These are phyloP conservation scores for Pseudoperonospora humuli DNA, from an alignment of 352 stramenopile genomes.

Conservation along the genomic window DNA sequence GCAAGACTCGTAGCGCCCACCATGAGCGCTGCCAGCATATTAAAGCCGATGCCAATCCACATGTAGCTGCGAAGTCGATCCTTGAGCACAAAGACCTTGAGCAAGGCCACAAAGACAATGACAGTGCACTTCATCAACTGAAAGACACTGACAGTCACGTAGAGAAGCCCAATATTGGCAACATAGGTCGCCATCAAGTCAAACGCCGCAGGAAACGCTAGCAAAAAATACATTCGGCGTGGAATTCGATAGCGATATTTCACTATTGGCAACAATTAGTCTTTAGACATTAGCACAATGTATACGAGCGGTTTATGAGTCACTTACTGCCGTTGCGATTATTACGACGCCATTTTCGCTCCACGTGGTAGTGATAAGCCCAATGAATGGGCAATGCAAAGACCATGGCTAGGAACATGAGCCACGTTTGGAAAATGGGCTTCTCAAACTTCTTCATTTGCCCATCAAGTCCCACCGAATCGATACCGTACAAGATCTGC, in stretches of 20 bases:
- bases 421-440: conserved; percentile 93
- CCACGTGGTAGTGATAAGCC: conserved; percentile 70
- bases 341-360: conserved; percentile 56
- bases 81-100: conserved; percentile 92
- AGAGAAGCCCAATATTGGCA: conserved; percentile 91
- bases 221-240: conserved; percentile 89
- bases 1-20: conserved; percentile 92
- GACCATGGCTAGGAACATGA: conserved; percentile 95
- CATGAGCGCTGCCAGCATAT: conserved; percentile 90
- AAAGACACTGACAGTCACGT: conserved; percentile 87
- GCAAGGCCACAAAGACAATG: conserved; percentile 95
- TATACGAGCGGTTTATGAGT: background rate
- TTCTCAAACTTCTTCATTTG: conserved; percentile 91
- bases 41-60: conserved; percentile 94
- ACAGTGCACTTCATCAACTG: conserved; percentile 87
- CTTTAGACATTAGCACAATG: too few species aligned
- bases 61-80: conserved; percentile 90
- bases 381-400: conserved; percentile 91
- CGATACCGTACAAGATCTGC: conserved; percentile 91
- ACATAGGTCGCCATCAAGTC: conserved; percentile 91
- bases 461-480: conserved; percentile 82
- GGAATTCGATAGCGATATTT: conserved; percentile 80
- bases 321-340: conserved; percentile 56
- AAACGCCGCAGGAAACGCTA: conserved; percentile 90
- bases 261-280: conserved; percentile 34